Conservation (phyloP, 768 basidiomycete species). For the Porphyrellus cyaneotinctus region DNA sequence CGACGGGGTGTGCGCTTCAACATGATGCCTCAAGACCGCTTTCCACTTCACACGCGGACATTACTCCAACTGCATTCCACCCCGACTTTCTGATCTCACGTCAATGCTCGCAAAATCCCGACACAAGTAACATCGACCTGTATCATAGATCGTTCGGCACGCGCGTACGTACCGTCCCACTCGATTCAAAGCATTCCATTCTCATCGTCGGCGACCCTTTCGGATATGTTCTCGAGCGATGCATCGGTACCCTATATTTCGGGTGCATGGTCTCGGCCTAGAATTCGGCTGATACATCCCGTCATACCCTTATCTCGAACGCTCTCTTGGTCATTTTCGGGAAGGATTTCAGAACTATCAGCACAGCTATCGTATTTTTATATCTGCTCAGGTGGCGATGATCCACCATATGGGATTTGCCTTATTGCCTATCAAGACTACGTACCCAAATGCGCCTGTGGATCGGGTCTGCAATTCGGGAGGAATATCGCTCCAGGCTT, state of each 20-base stretch:
- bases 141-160: too few relatives aligned
- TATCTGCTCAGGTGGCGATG: not conserved
- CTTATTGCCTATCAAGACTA: not conserved
- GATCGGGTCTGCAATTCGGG: not conserved
- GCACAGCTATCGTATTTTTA: not conserved
- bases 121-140: too few relatives aligned
- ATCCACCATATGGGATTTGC: not conserved
- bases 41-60: too few relatives aligned
- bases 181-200: not conserved
- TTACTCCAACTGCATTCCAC: too few relatives aligned
- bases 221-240: not conserved
- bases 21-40: too few relatives aligned
- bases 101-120: too few relatives aligned
- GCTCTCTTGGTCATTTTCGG: too few relatives aligned
- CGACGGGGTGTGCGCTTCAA: too few relatives aligned
- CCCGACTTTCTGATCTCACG: too few relatives aligned
- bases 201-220: not conserved
- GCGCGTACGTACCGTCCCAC: too few relatives aligned
- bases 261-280: not conserved
- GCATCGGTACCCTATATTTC: conserved; percentile 5
- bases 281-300: not conserved
- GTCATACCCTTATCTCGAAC: too few relatives aligned
- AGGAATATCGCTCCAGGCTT: not conserved
- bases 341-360: too few relatives aligned
- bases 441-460: not conserved